Conservation (phyloP, 768 basidiomycete species). For the Pleurotus sapidus region DNA sequence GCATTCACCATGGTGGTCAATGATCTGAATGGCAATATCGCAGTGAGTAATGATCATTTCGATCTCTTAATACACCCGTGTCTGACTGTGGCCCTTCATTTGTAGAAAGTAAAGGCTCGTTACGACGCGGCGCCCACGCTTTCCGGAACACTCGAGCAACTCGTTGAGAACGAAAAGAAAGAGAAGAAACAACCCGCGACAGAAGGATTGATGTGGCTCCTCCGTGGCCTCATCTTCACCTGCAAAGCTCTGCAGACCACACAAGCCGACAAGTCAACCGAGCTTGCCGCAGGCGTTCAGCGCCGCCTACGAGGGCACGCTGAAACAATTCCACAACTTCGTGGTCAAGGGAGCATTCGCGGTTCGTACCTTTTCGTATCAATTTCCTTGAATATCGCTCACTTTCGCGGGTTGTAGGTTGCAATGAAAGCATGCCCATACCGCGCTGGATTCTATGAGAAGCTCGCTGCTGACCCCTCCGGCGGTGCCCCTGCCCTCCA, state of each 20-base stretch:
- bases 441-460: slow-evolving; percentile 65
- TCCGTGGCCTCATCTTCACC: slow-evolving; percentile 90
- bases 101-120: slow-evolving; percentile 80
- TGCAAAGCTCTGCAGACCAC: slow-evolving; percentile 72
- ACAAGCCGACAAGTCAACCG: slow-evolving; percentile 58
- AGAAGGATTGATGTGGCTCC: slow-evolving; percentile 91
- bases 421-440: slow-evolving; percentile 68
- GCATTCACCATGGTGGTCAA: slow-evolving; percentile 82
- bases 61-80: no score
- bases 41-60: slow-evolving; percentile 42
- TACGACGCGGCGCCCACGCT: slow-evolving; percentile 63
- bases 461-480: slow-evolving; percentile 57
- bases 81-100: no score
- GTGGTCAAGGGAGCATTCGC: slow-evolving; percentile 60
- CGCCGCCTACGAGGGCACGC: slow-evolving; percentile 74
- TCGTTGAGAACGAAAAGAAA: slow-evolving; percentile 79
- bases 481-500: slow-evolving; percentile 43
- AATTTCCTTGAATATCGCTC: not conserved
- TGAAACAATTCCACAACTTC: slow-evolving; percentile 86
- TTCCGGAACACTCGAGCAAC: slow-evolving; percentile 78
- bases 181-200: slow-evolving; percentile 90
- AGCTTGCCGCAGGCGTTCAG: slow-evolving; percentile 77
- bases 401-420: slow-evolving; percentile 30
- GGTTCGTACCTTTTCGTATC: slow-evolving; percentile 31
- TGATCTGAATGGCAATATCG: slow-evolving; percentile 91